Evolutionary conservation across 345 rosid species (phyloP).

Genomic region (Limnanthes douglasii): DNA sequence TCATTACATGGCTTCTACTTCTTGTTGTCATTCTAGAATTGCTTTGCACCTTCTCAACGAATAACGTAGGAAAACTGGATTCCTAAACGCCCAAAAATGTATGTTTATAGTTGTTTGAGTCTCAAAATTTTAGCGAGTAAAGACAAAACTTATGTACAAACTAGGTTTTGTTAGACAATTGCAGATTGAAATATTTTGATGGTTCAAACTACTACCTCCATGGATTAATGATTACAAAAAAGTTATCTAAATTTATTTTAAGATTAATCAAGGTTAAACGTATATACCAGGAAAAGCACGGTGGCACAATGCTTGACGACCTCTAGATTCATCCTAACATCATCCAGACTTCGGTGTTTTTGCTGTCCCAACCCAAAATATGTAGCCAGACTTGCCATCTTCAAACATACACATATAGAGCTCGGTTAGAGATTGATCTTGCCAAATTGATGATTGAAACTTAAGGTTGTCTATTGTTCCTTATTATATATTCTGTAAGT

Average conservation of each 20-base stretch:
- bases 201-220: too few relatives aligned
- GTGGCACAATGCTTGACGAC: conserved; percentile 85
- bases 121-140: too few relatives aligned
- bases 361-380: conserved; percentile 89
- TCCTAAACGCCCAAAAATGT: too few relatives aligned
- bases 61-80: conserved; percentile 50
- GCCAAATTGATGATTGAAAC: too few relatives aligned
- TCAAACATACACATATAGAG: conserved; percentile 3
- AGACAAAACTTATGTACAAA: neutral
- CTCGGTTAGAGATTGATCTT: neutral
- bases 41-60: conserved; percentile 35
- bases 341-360: conserved; percentile 90
- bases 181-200: too few relatives aligned
- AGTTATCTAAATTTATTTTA: neutral
- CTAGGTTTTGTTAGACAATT: too few relatives aligned
- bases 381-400: conserved; percentile 89
- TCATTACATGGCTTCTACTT: conserved; percentile 40
- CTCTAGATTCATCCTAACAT: conserved; percentile 83
- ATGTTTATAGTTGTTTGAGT: too few relatives aligned
- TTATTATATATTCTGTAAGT: too few relatives aligned
- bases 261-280: neutral
- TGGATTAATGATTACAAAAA: too few relatives aligned
- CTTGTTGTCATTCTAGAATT: conserved; percentile 39
- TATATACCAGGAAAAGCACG: conserved; percentile 62
- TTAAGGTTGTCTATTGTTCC: too few relatives aligned